Base-by-base conservation (phyloP, 2,329 filamentous ascomycete species). In the Fulvia fulva region DNA sequence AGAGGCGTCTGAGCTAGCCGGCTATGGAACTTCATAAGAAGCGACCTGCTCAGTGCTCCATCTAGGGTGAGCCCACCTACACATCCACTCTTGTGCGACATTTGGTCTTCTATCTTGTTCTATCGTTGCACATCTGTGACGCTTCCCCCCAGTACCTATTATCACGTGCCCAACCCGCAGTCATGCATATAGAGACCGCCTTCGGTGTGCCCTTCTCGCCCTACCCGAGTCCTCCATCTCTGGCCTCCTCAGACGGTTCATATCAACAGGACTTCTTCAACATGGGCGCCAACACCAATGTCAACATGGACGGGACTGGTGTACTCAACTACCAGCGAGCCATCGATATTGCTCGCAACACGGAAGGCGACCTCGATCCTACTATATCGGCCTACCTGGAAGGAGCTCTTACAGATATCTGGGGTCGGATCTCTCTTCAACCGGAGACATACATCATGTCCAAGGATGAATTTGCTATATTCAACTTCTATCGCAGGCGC, bases 401-500 rank as follows among this genome's bases (percentile, higher is more conserved):
- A 70, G 73, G 73, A 52, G 86, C 83, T 28, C 77, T 91, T 51
- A 70, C 75, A 1, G 78, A 82, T 62, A 83, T 92, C 63, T 93
- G 89, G 89, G 71, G 70, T 45, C 86, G 84, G 66, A 81, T 95
- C 57, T 76, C 86, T 66, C 77, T 79, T 3, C 77, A 87, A 30
- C 88, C 88, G 1, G 75, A 82, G 52, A 78, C 79, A n/a, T 95
- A 93, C 73, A 74, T 94, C 63, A 85, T 95, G 78, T 85, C 79
- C 32, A 79, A 82, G 62, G 85, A 90, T 73, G 90, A 96, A 75
- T 95, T 94, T 69, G 85, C 89, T 55, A 81, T 95, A 60, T 91
- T 95, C 83, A 95, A 94, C 78, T 93, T 87, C 74, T 93, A 88
- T 73, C 87, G 89, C 62, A 75, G 82, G 62, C 83, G 87, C 9